Evolutionary conservation across 225 moss, liverwort and hornwort species (phyloP).

Genomic region (Bryum argenteum): DNA sequence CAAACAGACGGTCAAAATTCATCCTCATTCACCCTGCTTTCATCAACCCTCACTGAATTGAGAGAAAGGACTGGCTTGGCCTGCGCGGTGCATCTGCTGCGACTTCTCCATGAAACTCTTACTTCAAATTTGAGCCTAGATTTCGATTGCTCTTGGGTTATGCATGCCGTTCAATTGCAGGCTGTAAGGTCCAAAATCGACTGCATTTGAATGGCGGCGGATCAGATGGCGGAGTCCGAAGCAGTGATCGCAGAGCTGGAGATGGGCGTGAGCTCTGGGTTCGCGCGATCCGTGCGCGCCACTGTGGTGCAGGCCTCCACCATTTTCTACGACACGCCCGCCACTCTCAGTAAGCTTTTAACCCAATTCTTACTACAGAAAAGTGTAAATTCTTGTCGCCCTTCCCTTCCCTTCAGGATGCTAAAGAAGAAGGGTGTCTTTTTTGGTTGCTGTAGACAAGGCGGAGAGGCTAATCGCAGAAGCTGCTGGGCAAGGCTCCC

Average conservation of each 20-base stretch:
- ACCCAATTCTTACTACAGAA: no score
- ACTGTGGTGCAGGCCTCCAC: slow-evolving; percentile 72
- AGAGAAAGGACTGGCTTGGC: not conserved
- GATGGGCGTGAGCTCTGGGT: slow-evolving; percentile 32
- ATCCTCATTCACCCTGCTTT: no score
- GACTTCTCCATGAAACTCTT: not conserved
- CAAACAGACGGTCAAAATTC: no score
- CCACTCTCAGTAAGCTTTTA: slow-evolving; percentile 49
- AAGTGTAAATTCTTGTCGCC: not conserved
- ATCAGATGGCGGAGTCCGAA: slow-evolving; percentile 45
- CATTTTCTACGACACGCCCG: slow-evolving; percentile 72
- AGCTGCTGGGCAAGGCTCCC: slow-evolving; percentile 56
- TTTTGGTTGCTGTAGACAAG: slow-evolving; percentile 42
- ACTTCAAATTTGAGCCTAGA: not conserved
- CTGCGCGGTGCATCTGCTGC: not conserved
- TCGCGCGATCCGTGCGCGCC: slow-evolving; percentile 45
- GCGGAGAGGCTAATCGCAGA: slow-evolving; percentile 68
- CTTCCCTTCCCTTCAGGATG: slow-evolving; percentile 5
- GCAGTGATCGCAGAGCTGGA: slow-evolving; percentile 41
- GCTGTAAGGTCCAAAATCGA: not conserved
- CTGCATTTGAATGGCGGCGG: not conserved
- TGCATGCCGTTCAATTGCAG: not conserved
- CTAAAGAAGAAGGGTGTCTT: not conserved
- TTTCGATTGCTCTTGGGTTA: not conserved
- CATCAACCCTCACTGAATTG: no score